A percentile compares a stretch with the other conserved stretches of the same genome.
Conservation (phyloP, 768 basidiomycete genomes). For the Leccinum broughii region DNA sequence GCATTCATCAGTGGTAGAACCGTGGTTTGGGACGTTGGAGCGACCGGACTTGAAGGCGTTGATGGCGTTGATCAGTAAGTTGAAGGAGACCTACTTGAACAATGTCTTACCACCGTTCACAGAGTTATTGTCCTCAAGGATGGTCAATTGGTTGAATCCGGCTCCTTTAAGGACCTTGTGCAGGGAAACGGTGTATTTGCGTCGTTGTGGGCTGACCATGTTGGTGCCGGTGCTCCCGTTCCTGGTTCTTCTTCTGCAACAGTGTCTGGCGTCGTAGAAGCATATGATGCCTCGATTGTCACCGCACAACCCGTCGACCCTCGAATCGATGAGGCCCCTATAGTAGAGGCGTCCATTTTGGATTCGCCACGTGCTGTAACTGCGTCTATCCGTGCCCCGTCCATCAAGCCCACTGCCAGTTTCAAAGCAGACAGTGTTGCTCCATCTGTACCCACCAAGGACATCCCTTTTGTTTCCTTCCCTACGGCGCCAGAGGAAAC, state of each 20-base stretch:
- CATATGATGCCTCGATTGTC: conserved; percentile 26
- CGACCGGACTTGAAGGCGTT: conserved; percentile 40
- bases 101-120: conserved; percentile 7
- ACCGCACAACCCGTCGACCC: conserved; percentile 19
- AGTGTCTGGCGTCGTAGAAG: conserved; percentile 27
- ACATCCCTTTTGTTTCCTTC: conserved; percentile 34
- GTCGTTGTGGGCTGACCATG: conserved; percentile 87
- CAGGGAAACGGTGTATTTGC: conserved; percentile 73
- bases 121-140: conserved; percentile 92
- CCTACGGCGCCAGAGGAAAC: conserved; percentile 28
- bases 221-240: conserved; percentile 52
- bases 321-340: conserved; percentile 24
- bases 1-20: conserved; percentile 20
- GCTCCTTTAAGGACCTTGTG: conserved; percentile 76
- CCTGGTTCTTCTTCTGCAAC: conserved; percentile 32
- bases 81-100: background rate
- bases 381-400: no score
- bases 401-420: conserved; percentile 24
- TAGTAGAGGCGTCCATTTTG: no score
- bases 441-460: conserved; percentile 31
- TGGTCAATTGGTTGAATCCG: conserved; percentile 83
- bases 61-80: conserved; percentile 63
- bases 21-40: conserved; percentile 30
- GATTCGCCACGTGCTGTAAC: no score
- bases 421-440: conserved; percentile 24